Conservation (phyloP, 2,329 filamentous ascomycete genomes). For the Phyllosticta citriasiana region DNA sequence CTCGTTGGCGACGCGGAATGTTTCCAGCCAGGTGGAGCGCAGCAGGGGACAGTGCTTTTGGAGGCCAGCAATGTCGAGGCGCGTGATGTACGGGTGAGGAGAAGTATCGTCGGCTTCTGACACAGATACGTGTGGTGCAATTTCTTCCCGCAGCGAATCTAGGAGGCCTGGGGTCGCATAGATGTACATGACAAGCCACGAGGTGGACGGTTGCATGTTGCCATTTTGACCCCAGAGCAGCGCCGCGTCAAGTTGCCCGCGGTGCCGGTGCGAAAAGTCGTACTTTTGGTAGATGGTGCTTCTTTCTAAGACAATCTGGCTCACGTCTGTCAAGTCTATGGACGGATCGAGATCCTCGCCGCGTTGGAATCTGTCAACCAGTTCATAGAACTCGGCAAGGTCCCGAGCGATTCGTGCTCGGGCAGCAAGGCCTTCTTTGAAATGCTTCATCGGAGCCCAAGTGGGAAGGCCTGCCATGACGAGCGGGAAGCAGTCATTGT, state of each 20-base stretch:
- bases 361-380: conserved; percentile 15
- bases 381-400: conserved; percentile 22
- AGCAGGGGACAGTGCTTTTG: conserved; percentile 23
- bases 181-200: conserved; percentile 29
- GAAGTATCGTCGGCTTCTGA: conserved; percentile 13
- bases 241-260: conserved; percentile 28
- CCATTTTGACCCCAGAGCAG: conserved; percentile 46
- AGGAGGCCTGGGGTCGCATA: conserved; percentile 16
- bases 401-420: conserved; percentile 18
- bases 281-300: conserved; percentile 22
- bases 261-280: conserved; percentile 16
- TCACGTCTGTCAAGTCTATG: conserved; percentile 24
- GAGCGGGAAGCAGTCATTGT: conserved; percentile 41
- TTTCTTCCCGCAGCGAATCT: conserved; percentile 24
- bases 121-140: conserved; percentile 21
- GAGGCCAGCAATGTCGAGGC: conserved; percentile 4
- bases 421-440: conserved; percentile 38
- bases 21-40: conserved; percentile 29
- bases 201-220: conserved; percentile 36
- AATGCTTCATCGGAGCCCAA: conserved; percentile 40
- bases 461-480: conserved; percentile 40
- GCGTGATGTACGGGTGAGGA: background rate
- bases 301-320: conserved; percentile 22
- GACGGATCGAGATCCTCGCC: conserved; percentile 22
- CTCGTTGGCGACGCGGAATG: conserved; percentile 22